phyloP scores from a whole-genome alignment of 257 asterid genomes.

The Solanum boliviense region DNA sequence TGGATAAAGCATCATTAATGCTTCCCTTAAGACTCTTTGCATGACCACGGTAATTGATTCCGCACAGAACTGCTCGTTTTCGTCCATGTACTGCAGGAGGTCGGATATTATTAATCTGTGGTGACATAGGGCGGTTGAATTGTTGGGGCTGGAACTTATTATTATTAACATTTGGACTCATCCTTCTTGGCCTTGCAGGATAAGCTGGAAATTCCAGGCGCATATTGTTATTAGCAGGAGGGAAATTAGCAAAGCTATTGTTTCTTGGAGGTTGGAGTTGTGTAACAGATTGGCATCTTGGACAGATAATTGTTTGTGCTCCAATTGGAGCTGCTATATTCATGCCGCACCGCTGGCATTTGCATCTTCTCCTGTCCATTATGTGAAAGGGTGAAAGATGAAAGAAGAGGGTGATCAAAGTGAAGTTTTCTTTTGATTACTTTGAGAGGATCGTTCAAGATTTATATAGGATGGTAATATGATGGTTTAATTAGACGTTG shows the following conservation, averaged over 20 bases:
- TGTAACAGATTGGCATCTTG: conserved; percentile 26
- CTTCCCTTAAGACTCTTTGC: conserved; percentile 38
- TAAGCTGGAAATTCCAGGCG: not conserved
- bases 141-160: not conserved
- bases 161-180: not conserved
- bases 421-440: not conserved
- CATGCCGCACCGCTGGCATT: conserved; percentile 45
- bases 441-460: not conserved
- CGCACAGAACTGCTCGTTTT: conserved; percentile 61
- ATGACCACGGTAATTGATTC: conserved; percentile 47
- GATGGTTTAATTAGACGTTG: not conserved
- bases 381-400: not conserved
- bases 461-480: not conserved
- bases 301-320: conserved; percentile 33
- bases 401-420: not conserved
- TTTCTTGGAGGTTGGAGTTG: not conserved
- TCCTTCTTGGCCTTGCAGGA: not conserved
- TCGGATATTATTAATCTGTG: not conserved
- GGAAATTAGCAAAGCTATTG: not conserved
- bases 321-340: conserved; percentile 20
- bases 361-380: conserved; percentile 35
- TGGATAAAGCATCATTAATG: conserved; percentile 43
- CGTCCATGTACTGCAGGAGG: conserved; percentile 23
- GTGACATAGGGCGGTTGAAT: not conserved
- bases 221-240: not conserved